Evolutionary conservation across 768 basidiomycete genomes (phyloP), one percentile per base, ranked within the genome.

Genomic region (Termitomyces sp.): DNA sequence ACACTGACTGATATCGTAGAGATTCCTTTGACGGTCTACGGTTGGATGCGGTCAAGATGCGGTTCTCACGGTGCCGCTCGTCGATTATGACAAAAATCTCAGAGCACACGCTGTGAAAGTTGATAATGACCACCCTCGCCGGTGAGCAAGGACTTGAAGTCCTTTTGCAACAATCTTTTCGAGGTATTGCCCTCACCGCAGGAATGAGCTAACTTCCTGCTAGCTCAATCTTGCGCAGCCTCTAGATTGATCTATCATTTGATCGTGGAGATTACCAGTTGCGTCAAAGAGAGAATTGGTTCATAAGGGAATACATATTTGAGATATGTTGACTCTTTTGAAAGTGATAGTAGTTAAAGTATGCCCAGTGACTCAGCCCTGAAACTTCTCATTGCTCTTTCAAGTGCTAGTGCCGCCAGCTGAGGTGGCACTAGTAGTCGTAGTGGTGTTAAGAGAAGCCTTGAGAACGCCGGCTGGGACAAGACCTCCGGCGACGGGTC

Each of bases 401-500:
- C 10, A 37, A 51, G 10, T 4, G 47, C n/a, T 31, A 18, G 46
- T 12, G 27, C 46, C 14, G 5, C 27, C 20, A 49, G 32, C 32
- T 24, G 20, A 22, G 32, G 48, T 34, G 13, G 32, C 48, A 36
- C 14, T 36, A 49, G 22, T 16, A 24, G 49, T 49, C 1, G 32
- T 26, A 18, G 50, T 8, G 18, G 24, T n/a, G 10, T 36, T 51
- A n/a, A 51, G 50, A n/a, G 16, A 36, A 18, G 59, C 56, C 46
- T 53, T 60, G 4, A 56, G 34, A 26, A 57, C 47, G 5, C 59
- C 59, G 7, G 59, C 59, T 20, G 43, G 13, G 12, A 60, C 59
- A 16, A 56, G 39, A 8, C 59, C 59, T 31, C 59, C 59, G 34
- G 59, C 59, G 4, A 60, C 59, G 2, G 59, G 59, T 39, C 59